A percentile compares a stretch with the other conserved stretches of the same genome.
Conservation (phyloP, 805 yeast species). For the Ogataea trehalophila region DNA sequence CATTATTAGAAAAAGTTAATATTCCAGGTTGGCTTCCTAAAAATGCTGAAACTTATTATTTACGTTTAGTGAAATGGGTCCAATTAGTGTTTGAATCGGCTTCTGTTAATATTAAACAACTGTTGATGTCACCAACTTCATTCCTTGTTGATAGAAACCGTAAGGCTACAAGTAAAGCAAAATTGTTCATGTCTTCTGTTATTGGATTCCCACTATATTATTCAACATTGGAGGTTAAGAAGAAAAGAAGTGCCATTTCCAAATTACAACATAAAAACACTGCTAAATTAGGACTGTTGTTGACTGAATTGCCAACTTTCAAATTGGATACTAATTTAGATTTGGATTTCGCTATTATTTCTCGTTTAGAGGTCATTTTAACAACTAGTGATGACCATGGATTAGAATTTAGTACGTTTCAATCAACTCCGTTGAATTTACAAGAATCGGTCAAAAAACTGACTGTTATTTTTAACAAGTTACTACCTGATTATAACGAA, state of each 20-base stretch:
- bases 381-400: neutral
- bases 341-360: slow-evolving; percentile 1
- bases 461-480: slow-evolving; percentile 2
- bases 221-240: slow-evolving; percentile 25
- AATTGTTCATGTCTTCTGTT: slow-evolving; percentile 24
- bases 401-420: neutral
- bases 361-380: slow-evolving; percentile 1
- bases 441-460: slow-evolving; percentile 9
- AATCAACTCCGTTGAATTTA: slow-evolving; percentile 3
- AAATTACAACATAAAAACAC: slow-evolving; percentile 29
- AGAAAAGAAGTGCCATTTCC: slow-evolving; percentile 18
- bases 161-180: slow-evolving; percentile 12
- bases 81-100: slow-evolving; percentile 11
- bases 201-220: slow-evolving; percentile 35
- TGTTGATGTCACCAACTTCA: slow-evolving; percentile 24
- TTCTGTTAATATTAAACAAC: slow-evolving; percentile 6
- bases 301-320: slow-evolving; percentile 29
- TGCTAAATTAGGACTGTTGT: slow-evolving; percentile 32
- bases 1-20: slow-evolving; percentile 10
- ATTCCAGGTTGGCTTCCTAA: slow-evolving; percentile 24
- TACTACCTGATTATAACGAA: slow-evolving; percentile 4
- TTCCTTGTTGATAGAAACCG: slow-evolving; percentile 18
- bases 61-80: slow-evolving; percentile 12
- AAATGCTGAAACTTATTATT: slow-evolving; percentile 4
- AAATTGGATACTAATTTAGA: slow-evolving; percentile 4